Evolutionary conservation across 257 asterid species (phyloP).

Genomic region (Solanum sejunctum): DNA sequence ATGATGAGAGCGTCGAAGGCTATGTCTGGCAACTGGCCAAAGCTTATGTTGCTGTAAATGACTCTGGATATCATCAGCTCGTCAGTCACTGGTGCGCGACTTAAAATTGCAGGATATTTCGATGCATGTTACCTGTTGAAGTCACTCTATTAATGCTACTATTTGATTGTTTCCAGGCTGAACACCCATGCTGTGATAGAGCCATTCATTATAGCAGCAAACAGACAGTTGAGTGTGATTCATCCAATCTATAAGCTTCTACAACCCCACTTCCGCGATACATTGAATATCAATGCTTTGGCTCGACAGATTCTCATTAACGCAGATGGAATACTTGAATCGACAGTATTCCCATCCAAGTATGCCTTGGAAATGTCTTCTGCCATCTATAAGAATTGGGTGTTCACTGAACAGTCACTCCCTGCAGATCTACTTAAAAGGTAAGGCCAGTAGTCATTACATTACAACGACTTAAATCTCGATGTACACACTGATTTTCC

Average conservation of each 20-base stretch:
- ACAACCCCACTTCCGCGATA: slow-evolving; percentile 86
- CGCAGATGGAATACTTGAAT: slow-evolving; percentile 74
- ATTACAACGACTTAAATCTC: not conserved
- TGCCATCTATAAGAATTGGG: slow-evolving; percentile 50
- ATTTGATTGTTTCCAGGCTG: slow-evolving; percentile 39
- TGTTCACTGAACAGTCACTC: slow-evolving; percentile 71
- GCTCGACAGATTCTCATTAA: slow-evolving; percentile 77
- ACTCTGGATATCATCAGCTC: slow-evolving; percentile 90
- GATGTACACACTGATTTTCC: not conserved
- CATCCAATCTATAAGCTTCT: slow-evolving; percentile 85
- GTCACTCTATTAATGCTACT: not conserved
- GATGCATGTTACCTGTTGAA: not conserved
- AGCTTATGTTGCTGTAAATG: slow-evolving; percentile 86
- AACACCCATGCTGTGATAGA: slow-evolving; percentile 85
- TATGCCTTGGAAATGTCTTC: slow-evolving; percentile 79
- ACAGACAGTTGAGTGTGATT: slow-evolving; percentile 64
- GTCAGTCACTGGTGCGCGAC: slow-evolving; percentile 70
- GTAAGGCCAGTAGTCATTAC: slow-evolving; percentile 10
- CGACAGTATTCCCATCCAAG: slow-evolving; percentile 60
- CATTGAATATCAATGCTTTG: slow-evolving; percentile 68
- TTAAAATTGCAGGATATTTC: not conserved
- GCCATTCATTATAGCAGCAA: slow-evolving; percentile 74
- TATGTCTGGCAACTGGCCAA: slow-evolving; percentile 86
- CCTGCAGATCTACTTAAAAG: slow-evolving; percentile 75
- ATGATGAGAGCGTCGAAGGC: slow-evolving; percentile 36